Evolutionary conservation across 345 rosid species (phyloP), one percentile per base, ranked within the genome.

Genomic region (Brassica incana): DNA sequence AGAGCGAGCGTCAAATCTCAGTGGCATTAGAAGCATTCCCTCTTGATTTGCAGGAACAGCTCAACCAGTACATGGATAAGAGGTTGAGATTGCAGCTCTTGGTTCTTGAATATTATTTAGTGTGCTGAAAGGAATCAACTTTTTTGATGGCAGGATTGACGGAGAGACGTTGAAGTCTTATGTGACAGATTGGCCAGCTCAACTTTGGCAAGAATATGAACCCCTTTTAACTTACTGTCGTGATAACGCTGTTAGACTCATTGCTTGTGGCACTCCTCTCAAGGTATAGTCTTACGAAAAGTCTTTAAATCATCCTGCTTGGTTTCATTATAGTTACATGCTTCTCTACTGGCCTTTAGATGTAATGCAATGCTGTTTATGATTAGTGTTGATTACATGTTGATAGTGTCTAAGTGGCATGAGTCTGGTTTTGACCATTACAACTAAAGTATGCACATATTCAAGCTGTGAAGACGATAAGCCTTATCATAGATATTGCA

Each of bases 261-360:
- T 95, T 83, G 97, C 99, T 77, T 89, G 92, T 63, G 99, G 95
- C 76, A 84, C 92, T 86, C 97, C 97, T 6, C 91, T 92, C 61
- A 84, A 89, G 97, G 99, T 95, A 74, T 45, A 60, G 16, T 69
- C 33, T 40, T 58, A 0, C 52, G 2, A 40, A 43, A 35, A 8
- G 23, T 10, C 23, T 10, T 36, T 71, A 16, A n/a, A 18, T 20
- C 16, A 61, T 70, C 62, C 70, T 69, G 40, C 75, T 70, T 48
- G 6, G 4, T 77, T 27, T 48, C 15, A 32, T 62, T 62, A 10
- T 32, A 8, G 20, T 63, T n/a, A 32, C 33, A 14, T 63, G 5
- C 58, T 9, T 25, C 75, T 77, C 8, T 16, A 61, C 6, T 77
- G 4, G 18, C 8, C 6, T 68, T 5, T 12, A 68, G 60, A 59